Base-by-base conservation (phyloP, 768 basidiomycete genomes). In the Termitomyces sp. region DNA sequence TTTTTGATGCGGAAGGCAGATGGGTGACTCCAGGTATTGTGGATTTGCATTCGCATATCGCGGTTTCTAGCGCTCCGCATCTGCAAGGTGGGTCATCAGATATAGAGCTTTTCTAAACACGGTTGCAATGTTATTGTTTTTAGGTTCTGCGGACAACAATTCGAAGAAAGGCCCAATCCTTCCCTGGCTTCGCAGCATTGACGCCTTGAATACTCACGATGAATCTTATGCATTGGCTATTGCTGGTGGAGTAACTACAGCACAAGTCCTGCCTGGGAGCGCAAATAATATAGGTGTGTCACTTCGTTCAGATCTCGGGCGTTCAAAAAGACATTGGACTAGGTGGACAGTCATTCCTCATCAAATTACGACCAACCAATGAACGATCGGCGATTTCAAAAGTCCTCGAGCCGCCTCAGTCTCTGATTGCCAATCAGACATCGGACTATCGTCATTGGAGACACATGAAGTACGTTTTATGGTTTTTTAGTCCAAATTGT, bases 321-420 rank as follows among this genome's bases (percentile, higher is more conserved):
- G 2, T 43, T 47, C 11, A 32, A 28, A 21, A 54, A 30, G 17
- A 37, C 38, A 15, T 19, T 21, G 26, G 22, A 44, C 6, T 45
- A 85, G 88, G 87, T 43, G 90, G 90, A 19, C 88, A 90, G 62
- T 86, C 87, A 0, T 90, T 88, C 64, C 72, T 83, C 3, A 88
- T 92, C 64, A 93, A 93, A 65, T 66, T 88, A 3, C 77, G 91
- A 24, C 74, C 76, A n/a, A 92, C 89, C 0, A 60, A 70, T 0
- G 88, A 88, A 63, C 77, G 83, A n/a, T 85, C 86, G 0, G 77
- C 85, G 0, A 79, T 79, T 15, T 80, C 85, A 0, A 80, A 85
- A 72, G 74, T 90, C 3, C 73, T 93, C 15, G 91, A 94, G 49
- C 84, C 88, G 0, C 90, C 91, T 0, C 82, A 77, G 58, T 71